phyloP scores from a whole-genome alignment of 106 monocot species.

The Amphibolis antarctica region DNA sequence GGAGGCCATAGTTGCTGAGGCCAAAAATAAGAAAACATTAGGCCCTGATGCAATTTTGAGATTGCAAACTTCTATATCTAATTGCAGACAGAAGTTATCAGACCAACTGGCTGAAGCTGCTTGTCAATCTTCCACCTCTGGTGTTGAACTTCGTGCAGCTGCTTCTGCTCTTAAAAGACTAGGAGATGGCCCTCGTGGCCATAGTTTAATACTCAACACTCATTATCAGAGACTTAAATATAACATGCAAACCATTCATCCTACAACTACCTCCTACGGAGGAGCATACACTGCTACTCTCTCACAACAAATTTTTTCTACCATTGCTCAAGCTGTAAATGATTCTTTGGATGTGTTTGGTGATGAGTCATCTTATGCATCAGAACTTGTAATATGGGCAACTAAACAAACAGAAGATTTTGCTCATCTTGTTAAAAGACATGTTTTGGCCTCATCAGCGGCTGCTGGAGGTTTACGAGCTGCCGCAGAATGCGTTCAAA shows the following conservation, averaged over 20 bases:
- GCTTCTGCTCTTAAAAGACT: slow-evolving; percentile 86
- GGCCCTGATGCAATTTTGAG: slow-evolving; percentile 13
- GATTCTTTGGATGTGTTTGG: slow-evolving; percentile 83
- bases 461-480: slow-evolving; percentile 88
- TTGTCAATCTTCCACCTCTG: slow-evolving; percentile 84
- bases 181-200: slow-evolving; percentile 79
- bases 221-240: slow-evolving; percentile 77
- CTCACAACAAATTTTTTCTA: slow-evolving; percentile 89
- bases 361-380: slow-evolving; percentile 63
- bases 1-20: slow-evolving; percentile 48
- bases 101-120: slow-evolving; percentile 94
- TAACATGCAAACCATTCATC: slow-evolving; percentile 88
- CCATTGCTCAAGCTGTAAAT: slow-evolving; percentile 79
- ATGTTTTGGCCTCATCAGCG: slow-evolving; percentile 85
- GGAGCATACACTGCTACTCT: slow-evolving; percentile 91
- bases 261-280: slow-evolving; percentile 86
- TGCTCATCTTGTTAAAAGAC: slow-evolving; percentile 76
- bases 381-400: slow-evolving; percentile 82
- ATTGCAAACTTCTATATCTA: slow-evolving; percentile 35
- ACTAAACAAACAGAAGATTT: slow-evolving; percentile 69
- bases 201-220: slow-evolving; percentile 67
- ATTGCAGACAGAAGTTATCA: slow-evolving; percentile 53
- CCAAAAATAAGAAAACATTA: slow-evolving; percentile 38
- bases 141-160: slow-evolving; percentile 87
- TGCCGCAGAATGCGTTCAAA: slow-evolving; percentile 92